phyloP scores from a whole-genome alignment of 805 yeast species.

The Ogataea ramenticola region DNA sequence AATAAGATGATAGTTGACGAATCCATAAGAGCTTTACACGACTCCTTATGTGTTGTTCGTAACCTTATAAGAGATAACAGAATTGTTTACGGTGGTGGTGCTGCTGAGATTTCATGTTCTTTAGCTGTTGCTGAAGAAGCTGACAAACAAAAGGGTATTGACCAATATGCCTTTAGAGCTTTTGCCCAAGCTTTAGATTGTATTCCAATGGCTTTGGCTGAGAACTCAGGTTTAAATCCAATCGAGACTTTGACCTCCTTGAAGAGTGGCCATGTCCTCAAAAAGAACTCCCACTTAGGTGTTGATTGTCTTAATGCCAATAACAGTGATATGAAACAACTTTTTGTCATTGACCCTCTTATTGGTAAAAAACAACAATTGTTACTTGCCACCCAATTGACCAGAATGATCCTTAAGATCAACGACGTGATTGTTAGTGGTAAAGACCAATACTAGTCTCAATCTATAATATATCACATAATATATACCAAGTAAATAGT shows the following conservation, averaged over 20 bases:
- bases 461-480: background rate
- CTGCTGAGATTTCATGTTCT: slow-evolving; percentile 93
- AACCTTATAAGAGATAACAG: slow-evolving; percentile 87
- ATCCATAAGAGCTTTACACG: slow-evolving; percentile 93
- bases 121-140: slow-evolving; percentile 88
- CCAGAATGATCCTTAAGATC: slow-evolving; percentile 95
- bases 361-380: slow-evolving; percentile 97
- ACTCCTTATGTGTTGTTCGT: slow-evolving; percentile 94
- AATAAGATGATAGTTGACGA: slow-evolving; percentile 98
- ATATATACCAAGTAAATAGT: background rate
- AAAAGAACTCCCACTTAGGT: slow-evolving; percentile 66
- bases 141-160: slow-evolving; percentile 88
- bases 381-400: slow-evolving; percentile 90
- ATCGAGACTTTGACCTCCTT: slow-evolving; percentile 81
- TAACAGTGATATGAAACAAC: slow-evolving; percentile 85
- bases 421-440: slow-evolving; percentile 84
- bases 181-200: slow-evolving; percentile 86
- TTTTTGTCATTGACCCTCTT: slow-evolving; percentile 93
- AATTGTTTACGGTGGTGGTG: slow-evolving; percentile 99
- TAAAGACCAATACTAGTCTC: slow-evolving; percentile 20
- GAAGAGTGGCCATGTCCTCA: slow-evolving; percentile 79
- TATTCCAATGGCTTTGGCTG: slow-evolving; percentile 92
- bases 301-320: slow-evolving; percentile 91
- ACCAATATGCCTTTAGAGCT: slow-evolving; percentile 96
- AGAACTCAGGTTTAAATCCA: slow-evolving; percentile 92